A percentile compares a stretch with the other conserved stretches of the same genome.
These are phyloP conservation scores for Yamadazyma sp. DNA, from an alignment of 1,139 yeast species.

Conservation along the genomic window DNA sequence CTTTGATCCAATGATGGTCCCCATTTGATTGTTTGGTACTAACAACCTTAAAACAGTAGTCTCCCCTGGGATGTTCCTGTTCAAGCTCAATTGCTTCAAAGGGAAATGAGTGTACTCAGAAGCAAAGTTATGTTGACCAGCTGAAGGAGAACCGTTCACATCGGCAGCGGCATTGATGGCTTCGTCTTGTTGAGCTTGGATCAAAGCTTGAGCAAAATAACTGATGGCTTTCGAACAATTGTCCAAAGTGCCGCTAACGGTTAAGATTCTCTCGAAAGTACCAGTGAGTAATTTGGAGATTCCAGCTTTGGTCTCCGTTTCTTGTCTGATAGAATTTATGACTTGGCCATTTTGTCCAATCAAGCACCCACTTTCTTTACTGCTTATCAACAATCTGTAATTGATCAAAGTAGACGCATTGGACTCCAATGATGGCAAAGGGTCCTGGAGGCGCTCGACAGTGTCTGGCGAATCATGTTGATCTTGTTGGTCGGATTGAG, in stretches of 20 bases:
- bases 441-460: not conserved
- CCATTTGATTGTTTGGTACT: constrained; percentile 86
- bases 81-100: constrained; percentile 55
- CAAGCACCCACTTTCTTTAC: constrained; percentile 88
- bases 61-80: constrained; percentile 51
- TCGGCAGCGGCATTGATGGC: not conserved
- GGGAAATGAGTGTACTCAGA: constrained; percentile 52
- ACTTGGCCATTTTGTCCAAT: constrained; percentile 86
- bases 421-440: constrained; percentile 4
- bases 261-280: constrained; percentile 79
- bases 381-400: constrained; percentile 71
- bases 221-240: constrained; percentile 73
- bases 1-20: constrained; percentile 84
- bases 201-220: constrained; percentile 66
- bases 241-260: constrained; percentile 78
- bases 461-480: constrained; percentile 2
- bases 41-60: constrained; percentile 66
- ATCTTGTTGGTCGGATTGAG: no score
- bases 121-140: not conserved
- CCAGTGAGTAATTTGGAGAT: constrained; percentile 82
- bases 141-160: not conserved
- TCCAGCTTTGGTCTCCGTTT: constrained; percentile 84
- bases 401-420: constrained; percentile 46
- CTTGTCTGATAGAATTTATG: constrained; percentile 74
- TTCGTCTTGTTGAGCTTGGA: constrained; percentile 10